These are phyloP conservation scores for Furcasterigmium furcatum DNA, from an alignment of 2,329 filamentous ascomycete species.

Conservation along the genomic window DNA sequence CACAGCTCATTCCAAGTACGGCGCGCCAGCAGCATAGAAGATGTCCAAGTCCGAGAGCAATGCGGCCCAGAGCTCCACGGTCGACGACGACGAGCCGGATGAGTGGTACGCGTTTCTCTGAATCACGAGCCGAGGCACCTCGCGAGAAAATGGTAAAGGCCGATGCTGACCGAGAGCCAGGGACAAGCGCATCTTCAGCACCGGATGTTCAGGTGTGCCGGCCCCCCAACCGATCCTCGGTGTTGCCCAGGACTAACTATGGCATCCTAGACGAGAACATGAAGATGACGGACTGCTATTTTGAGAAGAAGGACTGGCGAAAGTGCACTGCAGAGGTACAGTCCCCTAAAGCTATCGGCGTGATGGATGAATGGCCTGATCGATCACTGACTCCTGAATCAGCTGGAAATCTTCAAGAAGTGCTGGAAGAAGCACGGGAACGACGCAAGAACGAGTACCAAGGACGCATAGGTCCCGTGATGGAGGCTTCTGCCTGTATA, in stretches of 20 bases:
- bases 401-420: conserved; percentile 88
- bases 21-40: neutral
- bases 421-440: conserved; percentile 94
- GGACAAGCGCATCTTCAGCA: conserved; percentile 98
- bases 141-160: too few species aligned
- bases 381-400: conserved; percentile 4
- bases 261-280: conserved; percentile 70
- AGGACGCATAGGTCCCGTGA: conserved; percentile 48
- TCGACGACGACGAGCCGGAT: conserved; percentile 83
- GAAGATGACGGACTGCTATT: conserved; percentile 93
- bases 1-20: conserved; percentile 2
- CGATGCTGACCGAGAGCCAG: conserved; percentile 40
- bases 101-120: conserved; percentile 64
- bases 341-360: conserved; percentile 20
- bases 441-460: conserved; percentile 74
- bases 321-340: conserved; percentile 80
- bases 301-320: conserved; percentile 94
- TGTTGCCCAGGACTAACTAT: too few species aligned
- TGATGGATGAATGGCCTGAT: neutral
- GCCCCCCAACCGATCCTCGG: too few species aligned
- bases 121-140: too few species aligned
- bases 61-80: conserved; percentile 26
- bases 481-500: neutral
- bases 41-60: conserved; percentile 56
- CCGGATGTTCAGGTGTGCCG: conserved; percentile 79